Percentiles rank a stretch among this genome's conserved stretches.
phyloP scores from a whole-genome alignment of 139 green algal genomes.

The Closterium sp. region DNA sequence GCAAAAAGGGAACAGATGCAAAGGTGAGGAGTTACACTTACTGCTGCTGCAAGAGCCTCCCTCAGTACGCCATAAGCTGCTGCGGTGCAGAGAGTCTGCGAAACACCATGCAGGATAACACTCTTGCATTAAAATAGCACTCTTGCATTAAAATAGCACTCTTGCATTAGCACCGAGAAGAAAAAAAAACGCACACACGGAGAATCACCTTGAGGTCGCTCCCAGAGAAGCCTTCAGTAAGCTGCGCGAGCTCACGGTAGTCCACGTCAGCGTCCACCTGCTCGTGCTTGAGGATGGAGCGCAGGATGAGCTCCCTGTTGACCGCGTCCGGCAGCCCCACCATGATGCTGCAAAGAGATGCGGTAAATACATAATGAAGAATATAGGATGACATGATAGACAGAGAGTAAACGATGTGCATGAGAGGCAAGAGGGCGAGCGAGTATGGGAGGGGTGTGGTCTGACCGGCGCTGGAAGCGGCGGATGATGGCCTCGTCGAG shows the following conservation, averaged over 20 bases:
- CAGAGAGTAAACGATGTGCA: too few species aligned
- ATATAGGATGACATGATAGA: too few species aligned
- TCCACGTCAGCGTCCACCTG: constrained; percentile 23
- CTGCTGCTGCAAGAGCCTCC: background rate
- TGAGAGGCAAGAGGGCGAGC: too few species aligned
- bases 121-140: too few species aligned
- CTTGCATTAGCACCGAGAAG: background rate
- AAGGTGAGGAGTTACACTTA: background rate
- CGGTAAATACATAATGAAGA: too few species aligned
- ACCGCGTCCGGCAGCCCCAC: constrained; percentile 63
- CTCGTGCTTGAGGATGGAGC: constrained; percentile 28
- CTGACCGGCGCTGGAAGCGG: constrained; percentile 56
- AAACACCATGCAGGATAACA: background rate
- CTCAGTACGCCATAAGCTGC: background rate
- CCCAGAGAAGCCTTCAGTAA: constrained; percentile 51
- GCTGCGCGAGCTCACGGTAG: constrained; percentile 20
- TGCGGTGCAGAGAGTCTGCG: background rate
- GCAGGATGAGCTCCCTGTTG: constrained; percentile 62
- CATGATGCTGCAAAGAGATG: constrained; percentile 54
- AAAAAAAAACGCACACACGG: background rate
- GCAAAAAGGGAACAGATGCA: background rate
- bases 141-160: too few species aligned
- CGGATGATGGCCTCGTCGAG: constrained; percentile 74
- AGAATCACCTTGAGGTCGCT: constrained; percentile 60
- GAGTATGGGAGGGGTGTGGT: background rate